These are phyloP conservation scores for Tanacetum coccineum DNA, from an alignment of 129 eudicot genomes.

Conservation along the genomic window DNA sequence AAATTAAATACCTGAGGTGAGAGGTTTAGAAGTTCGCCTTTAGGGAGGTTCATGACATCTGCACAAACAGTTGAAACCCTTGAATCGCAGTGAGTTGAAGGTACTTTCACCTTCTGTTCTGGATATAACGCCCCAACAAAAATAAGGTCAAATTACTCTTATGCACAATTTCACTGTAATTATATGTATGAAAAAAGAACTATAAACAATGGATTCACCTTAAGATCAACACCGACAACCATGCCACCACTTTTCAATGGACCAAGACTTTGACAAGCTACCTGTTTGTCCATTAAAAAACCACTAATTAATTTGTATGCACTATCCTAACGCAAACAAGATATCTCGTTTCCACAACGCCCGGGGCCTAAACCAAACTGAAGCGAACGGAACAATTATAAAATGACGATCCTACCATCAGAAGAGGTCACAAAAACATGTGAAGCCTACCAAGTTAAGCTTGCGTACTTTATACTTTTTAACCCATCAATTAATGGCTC, in stretches of 20 bases:
- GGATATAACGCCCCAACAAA: slow-evolving; percentile 23
- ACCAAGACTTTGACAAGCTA: slow-evolving; percentile 95
- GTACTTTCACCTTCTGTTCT: slow-evolving; percentile 96
- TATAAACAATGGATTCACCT: slow-evolving; percentile 39
- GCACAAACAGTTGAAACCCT: slow-evolving; percentile 82
- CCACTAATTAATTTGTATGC: background rate
- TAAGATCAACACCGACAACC: slow-evolving; percentile 79
- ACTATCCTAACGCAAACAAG: background rate
- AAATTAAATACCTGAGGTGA: slow-evolving; percentile 66
- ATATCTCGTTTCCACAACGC: too few species aligned
- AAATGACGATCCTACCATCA: too few species aligned
- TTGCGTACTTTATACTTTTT: too few species aligned
- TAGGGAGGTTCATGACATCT: slow-evolving; percentile 73
- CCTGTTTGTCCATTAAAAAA: slow-evolving; percentile 40
- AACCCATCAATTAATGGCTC: too few species aligned
- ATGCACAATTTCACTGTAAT: background rate
- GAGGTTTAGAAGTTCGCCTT: slow-evolving; percentile 49
- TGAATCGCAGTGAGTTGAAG: slow-evolving; percentile 63
- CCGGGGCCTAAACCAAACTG: too few species aligned
- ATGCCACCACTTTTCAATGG: slow-evolving; percentile 70
- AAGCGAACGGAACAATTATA: too few species aligned
- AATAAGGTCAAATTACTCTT: slow-evolving; percentile 6
- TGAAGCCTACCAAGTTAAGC: too few species aligned
- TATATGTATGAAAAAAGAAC: background rate
- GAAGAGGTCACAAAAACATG: too few species aligned